phyloP scores from a whole-genome alignment of 1,139 yeast species.

The Meyerozyma elateridarum region DNA sequence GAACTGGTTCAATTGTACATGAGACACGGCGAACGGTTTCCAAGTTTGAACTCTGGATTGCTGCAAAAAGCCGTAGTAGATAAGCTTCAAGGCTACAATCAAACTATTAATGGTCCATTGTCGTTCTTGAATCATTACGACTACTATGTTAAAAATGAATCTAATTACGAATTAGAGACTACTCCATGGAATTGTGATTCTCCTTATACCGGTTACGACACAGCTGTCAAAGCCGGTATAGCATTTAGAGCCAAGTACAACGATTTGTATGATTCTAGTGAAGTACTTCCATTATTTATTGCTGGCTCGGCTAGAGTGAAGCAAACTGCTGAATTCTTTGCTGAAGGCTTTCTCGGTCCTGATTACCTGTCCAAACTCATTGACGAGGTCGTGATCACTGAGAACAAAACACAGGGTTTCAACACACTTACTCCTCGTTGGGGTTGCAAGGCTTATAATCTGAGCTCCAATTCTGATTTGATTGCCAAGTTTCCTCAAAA shows the following conservation, averaged over 20 bases:
- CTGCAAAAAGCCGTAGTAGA: slow-evolving; percentile 17
- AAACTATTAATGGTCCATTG: slow-evolving; percentile 27
- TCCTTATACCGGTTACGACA: slow-evolving; percentile 26
- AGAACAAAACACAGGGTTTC: slow-evolving; percentile 24
- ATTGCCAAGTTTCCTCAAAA: slow-evolving; percentile 16
- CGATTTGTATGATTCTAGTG: slow-evolving; percentile 18
- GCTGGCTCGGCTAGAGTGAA: slow-evolving; percentile 28
- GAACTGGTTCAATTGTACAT: slow-evolving; percentile 62
- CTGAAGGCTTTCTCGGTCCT: slow-evolving; percentile 31
- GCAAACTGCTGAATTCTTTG: slow-evolving; percentile 28
- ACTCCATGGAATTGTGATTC: slow-evolving; percentile 24
- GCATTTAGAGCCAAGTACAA: slow-evolving; percentile 30
- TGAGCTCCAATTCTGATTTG: slow-evolving; percentile 14
- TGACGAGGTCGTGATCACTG: slow-evolving; percentile 23
- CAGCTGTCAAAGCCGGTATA: slow-evolving; percentile 33
- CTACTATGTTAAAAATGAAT: slow-evolving; percentile 25
- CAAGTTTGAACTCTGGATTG: slow-evolving; percentile 28
- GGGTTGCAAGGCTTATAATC: slow-evolving; percentile 25
- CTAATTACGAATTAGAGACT: slow-evolving; percentile 28
- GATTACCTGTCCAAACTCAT: slow-evolving; percentile 14
- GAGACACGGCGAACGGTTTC: slow-evolving; percentile 77
- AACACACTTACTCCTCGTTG: slow-evolving; percentile 26
- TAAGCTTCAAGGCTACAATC: slow-evolving; percentile 20
- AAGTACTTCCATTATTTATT: slow-evolving; percentile 29
- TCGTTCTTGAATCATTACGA: slow-evolving; percentile 30